Base-by-base conservation (phyloP, 441 rosid genomes). In the Syzygium syzygioides region DNA sequence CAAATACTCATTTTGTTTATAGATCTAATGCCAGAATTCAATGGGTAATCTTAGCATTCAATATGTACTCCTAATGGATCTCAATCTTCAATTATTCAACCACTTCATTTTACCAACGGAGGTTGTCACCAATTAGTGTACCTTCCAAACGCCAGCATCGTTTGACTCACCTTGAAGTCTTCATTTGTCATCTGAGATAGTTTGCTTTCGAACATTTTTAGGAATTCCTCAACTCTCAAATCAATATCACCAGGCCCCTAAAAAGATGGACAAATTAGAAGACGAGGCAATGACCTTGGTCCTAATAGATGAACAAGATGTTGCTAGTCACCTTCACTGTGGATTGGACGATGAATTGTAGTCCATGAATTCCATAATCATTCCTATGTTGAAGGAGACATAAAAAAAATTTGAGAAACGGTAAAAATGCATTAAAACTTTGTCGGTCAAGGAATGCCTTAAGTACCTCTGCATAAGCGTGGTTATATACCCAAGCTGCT, bases 401-500 rank as follows among this genome's bases (percentile, higher is more conserved):
- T 30, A 59, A 28, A 19, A 55, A 90, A 60, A 87, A 86, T 59
- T 13, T 15, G 86, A 48, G 71, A 8, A 76, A 34, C n/a, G 64
- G n/a, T 87, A 41, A 85, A 37, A 59, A 9, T 28, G 89, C 59
- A 55, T 52, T 28, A 20, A 68, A 86, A 83, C 88, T 48, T 41
- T 79, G 30, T 25, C 30, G 57, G 28, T 30, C 37, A 9, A 86
- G 54, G 19, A 88, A 41, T 30, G 28, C 62, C 56, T 14, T 50
- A 56, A 53, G 48, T 90, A 97, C 99, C 99, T 96, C 89, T 91
- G 95, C 91, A 86, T 87, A 54, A 97, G 97, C 26, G 56, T 91
- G 48, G 98, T 94, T 87, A 94, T 94, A 91, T 97, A 97, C 55
- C 99, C 98, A 88, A 96, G 98, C 91, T 95, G 99, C 93, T 97